Conservation (phyloP, 495 filamentous ascomycete species). For the Poronia punctata region DNA sequence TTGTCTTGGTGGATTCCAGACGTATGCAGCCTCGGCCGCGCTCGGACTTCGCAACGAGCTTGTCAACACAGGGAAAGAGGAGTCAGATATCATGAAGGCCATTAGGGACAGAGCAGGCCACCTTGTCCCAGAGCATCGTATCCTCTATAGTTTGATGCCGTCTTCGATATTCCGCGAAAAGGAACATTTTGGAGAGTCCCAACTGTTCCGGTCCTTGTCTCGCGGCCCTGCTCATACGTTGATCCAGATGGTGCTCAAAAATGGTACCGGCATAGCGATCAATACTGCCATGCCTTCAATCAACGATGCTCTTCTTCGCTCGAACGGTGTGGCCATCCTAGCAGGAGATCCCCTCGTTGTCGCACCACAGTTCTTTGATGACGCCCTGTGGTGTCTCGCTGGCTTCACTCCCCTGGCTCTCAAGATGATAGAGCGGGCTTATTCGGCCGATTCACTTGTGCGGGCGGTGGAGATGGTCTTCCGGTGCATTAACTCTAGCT, state of each 20-base stretch:
- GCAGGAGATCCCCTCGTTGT: constrained; percentile 79
- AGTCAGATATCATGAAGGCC: constrained; percentile 82
- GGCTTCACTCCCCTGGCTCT: constrained; percentile 79
- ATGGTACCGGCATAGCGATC: constrained; percentile 71
- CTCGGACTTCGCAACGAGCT: constrained; percentile 87
- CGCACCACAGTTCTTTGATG: constrained; percentile 75
- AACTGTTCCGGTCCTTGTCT: constrained; percentile 69
- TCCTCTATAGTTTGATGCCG: constrained; percentile 81
- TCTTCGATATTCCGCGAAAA: constrained; percentile 70
- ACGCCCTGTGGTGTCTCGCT: constrained; percentile 85
- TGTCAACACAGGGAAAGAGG: constrained; percentile 84
- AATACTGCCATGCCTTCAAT: constrained; percentile 84
- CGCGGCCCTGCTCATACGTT: constrained; percentile 65
- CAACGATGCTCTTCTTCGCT: constrained; percentile 74
- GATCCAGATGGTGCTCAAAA: constrained; percentile 61
- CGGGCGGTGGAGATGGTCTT: constrained; percentile 78
- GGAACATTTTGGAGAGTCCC: constrained; percentile 64
- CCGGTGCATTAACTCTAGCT: constrained; percentile 74
- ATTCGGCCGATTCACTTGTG: constrained; percentile 59
- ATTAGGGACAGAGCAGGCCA: constrained; percentile 75
- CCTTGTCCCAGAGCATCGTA: constrained; percentile 71
- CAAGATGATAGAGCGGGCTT: constrained; percentile 72
- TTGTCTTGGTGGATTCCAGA: constrained; percentile 91
- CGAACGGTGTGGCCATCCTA: constrained; percentile 72
- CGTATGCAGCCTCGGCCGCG: constrained; percentile 88